These are phyloP conservation scores for Ramaria sp. DNA, from an alignment of 768 basidiomycete genomes.

Conservation along the genomic window DNA sequence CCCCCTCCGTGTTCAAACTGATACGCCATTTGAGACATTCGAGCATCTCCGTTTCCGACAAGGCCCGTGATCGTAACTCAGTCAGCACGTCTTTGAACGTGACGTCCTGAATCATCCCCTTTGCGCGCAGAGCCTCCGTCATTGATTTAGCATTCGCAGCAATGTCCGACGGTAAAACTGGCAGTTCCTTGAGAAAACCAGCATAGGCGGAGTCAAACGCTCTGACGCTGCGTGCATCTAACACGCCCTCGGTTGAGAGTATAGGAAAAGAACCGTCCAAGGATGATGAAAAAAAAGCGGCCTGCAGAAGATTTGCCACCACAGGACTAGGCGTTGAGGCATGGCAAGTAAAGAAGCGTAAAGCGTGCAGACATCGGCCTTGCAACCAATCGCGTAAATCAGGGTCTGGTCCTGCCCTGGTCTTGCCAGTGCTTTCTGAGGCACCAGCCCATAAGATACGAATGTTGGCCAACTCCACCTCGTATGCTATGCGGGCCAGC, in stretches of 20 bases:
- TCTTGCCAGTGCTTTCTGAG: conserved; percentile 20
- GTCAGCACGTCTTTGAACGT: conserved; percentile 74
- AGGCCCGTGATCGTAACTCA: conserved; percentile 61
- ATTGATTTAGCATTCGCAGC: conserved; percentile 46
- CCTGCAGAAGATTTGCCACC: conserved; percentile 61
- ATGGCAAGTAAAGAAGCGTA: conserved; percentile 86
- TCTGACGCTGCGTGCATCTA: conserved; percentile 54
- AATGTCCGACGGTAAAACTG: conserved; percentile 58
- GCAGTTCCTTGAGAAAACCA: conserved; percentile 67
- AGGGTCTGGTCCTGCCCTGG: conserved; percentile 22
- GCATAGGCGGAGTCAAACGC: conserved; percentile 61
- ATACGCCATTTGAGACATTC: conserved; percentile 87
- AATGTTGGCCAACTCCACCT: conserved; percentile 61
- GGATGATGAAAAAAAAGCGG: conserved; percentile 67
- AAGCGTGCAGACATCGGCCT: conserved; percentile 58
- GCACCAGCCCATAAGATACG: conserved; percentile 50
- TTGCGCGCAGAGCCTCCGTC: conserved; percentile 47
- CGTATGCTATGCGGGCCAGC: conserved; percentile 74
- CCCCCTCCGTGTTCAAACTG: conserved; percentile 26
- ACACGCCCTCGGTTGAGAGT: conserved; percentile 66
- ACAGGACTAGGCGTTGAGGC: conserved; percentile 78
- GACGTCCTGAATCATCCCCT: conserved; percentile 61
- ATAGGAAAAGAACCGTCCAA: conserved; percentile 46
- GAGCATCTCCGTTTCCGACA: conserved; percentile 64
- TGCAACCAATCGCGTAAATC: conserved; percentile 43